Base-by-base conservation (phyloP, 768 basidiomycete genomes). In the Russula virescens region DNA sequence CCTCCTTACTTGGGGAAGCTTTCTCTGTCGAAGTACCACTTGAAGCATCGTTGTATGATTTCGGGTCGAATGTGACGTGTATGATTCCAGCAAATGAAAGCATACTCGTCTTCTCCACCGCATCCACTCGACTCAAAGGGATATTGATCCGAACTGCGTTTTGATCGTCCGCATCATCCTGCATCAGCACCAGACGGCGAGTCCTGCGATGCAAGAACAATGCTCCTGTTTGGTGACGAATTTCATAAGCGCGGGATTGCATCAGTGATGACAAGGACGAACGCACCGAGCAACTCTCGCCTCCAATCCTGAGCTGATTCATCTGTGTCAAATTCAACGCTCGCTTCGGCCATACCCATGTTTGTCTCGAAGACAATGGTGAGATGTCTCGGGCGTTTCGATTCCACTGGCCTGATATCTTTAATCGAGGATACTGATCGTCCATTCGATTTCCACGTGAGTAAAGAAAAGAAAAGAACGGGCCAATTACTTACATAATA, bases 261-360 rank as follows among this genome's bases (percentile, higher is more conserved):
- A 28, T 58, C 11, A 11, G 13, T 13, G 6, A 28, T 35, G 10
- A 38, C 0, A 57, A 38, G 25, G 50, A 45, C 21, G 61, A 43
- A 64, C 71, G 28, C 58, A 76, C 81, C 81, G 35, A 71, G 70
- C 3, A 85, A 42, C 65, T 84, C 83, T 58, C 75, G 72, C 45
- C 76, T 73, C 82, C 83, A 84, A 18, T 78, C 79, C 28, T 70
- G 66, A 14, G 81, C 77, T 25, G 82, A 78, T 68, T 83, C 84
- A 63, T 78, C 75, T 0, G 84, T 87, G 66, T 85, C 86, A 51
- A 85, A 82, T 66, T 83, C 83, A 18, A 75, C 73, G 55, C 65
- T 71, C 52, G 73, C 70, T 31, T 70, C 68, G 28, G 31, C 58
- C 7, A 60, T 61, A 8, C 72, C 72, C 6, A 68, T 67, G 28